These are phyloP conservation scores for Kwoniella dejecticola DNA, from an alignment of 768 basidiomycete genomes.

Conservation along the genomic window DNA sequence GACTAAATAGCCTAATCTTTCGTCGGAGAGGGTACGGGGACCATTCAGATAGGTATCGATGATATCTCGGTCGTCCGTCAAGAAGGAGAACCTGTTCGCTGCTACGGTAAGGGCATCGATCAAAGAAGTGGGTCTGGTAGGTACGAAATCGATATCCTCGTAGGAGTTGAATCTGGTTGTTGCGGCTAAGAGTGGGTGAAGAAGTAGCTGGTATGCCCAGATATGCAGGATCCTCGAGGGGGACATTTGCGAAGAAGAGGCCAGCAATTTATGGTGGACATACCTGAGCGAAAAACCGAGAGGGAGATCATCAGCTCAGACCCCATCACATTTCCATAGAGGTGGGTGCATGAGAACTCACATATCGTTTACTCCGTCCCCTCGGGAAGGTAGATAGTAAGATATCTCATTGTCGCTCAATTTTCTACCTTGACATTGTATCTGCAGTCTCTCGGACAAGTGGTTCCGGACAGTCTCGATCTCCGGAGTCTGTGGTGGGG, in stretches of 20 bases:
- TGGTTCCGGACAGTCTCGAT: not conserved
- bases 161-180: constrained; percentile 61
- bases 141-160: constrained; percentile 65
- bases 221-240: constrained; percentile 61
- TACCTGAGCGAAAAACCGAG: too few relatives aligned
- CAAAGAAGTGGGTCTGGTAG: constrained; percentile 10
- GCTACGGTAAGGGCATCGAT: constrained; percentile 62
- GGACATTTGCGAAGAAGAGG: constrained; percentile 59
- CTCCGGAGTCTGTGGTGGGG: constrained; percentile 18
- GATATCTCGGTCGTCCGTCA: constrained; percentile 58
- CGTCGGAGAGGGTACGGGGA: constrained; percentile 68
- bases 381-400: constrained; percentile 78
- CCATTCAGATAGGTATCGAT: constrained; percentile 72
- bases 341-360: too few relatives aligned
- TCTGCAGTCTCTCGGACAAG: not conserved
- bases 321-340: too few relatives aligned
- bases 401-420: constrained; percentile 76
- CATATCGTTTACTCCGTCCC: constrained; percentile 80
- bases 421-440: constrained; percentile 9
- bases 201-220: constrained; percentile 72
- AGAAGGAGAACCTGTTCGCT: constrained; percentile 35
- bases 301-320: not conserved
- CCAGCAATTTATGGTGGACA: constrained; percentile 69
- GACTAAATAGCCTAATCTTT: constrained; percentile 61
- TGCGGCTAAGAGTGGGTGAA: constrained; percentile 74